A percentile compares a stretch with the other conserved stretches of the same genome.
phyloP scores from a whole-genome alignment of 768 basidiomycete species.

The Hericium alpestre region DNA sequence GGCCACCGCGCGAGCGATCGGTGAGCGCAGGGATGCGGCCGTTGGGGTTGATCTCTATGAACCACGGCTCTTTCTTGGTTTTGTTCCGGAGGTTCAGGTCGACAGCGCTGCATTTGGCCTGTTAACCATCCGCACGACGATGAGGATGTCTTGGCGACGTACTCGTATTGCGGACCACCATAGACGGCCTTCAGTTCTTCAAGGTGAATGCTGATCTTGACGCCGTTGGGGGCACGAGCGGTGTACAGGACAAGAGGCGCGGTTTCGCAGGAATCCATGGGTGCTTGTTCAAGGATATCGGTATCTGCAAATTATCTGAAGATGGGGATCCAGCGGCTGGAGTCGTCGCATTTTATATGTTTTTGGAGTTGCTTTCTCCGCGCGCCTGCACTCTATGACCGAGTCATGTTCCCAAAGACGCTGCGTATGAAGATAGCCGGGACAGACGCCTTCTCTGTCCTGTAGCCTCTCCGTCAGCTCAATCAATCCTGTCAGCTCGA shows the following conservation, averaged over 20 bases:
- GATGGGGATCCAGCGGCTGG: too few species aligned
- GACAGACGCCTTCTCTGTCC: too few species aligned
- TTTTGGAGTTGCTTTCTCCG: too few species aligned
- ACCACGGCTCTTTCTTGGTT: constrained; percentile 75
- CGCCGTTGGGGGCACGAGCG: constrained; percentile 46
- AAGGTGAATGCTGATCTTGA: constrained; percentile 39
- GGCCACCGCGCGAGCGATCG: constrained; percentile 51
- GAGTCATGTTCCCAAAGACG: too few species aligned
- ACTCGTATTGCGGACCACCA: constrained; percentile 38
- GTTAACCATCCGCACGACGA: not conserved
- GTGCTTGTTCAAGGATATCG: too few species aligned
- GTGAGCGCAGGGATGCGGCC: constrained; percentile 62
- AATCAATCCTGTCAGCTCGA: too few species aligned
- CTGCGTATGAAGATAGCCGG: too few species aligned
- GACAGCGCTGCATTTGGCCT: constrained; percentile 27
- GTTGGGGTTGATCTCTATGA: constrained; percentile 63
- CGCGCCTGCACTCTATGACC: too few species aligned
- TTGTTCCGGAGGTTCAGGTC: constrained; percentile 51
- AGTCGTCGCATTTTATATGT: too few species aligned
- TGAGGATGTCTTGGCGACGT: constrained; percentile 3
- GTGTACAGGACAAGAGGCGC: constrained; percentile 16
- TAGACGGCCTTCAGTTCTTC: constrained; percentile 46
- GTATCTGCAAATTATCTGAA: too few species aligned
- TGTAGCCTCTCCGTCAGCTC: too few species aligned
- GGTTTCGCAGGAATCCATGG: too few species aligned